Base-by-base conservation (phyloP, 164 flowering plant species). In the Liquidambar formosana region DNA sequence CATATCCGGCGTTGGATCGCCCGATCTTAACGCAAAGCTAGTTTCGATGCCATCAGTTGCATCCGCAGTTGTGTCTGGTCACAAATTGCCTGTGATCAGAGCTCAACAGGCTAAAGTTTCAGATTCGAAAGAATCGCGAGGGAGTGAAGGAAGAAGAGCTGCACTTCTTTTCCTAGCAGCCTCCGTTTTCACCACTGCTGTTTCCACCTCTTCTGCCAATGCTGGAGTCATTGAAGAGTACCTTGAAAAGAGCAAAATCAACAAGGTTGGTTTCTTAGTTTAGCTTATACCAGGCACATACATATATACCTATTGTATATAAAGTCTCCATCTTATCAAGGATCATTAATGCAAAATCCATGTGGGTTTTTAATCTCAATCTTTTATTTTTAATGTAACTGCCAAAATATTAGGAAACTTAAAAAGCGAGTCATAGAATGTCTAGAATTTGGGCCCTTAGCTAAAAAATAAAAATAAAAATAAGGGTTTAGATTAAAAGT, bases 191-290 rank as follows among this genome's bases (percentile, higher is more conserved):
- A 65, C 93, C 23, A 60, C 86, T 48, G 83, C 92, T 41, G 76
- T 79, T 63, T 65, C 88, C 22, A 49, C 84, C 21, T 79, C 96
- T 13, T 73, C 82, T 43, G 97, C 96, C 57, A 84, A 83, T 59
- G 97, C 99, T 28, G 89, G 97, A 0, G 70, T 92, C 82, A 79
- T 95, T 27, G 99, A 95, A 0, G 94, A 88, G 3, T 91, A 89
- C 77, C 87, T 95, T 23, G 99, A 95, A 75, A 95, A 75, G 83
- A 92, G 97, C 90, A 88, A 92, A 73, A 85, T 84, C 26, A 95
- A 95, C 93, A 91, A 95, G 97, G 99, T 95, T 15, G 27, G 52
- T 63, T 69, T 61, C 28, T 2, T 12, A 57, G 5, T 8, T 6
- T 2, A 5, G 18, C 13, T 27, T 54, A 0, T n/a, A n/a, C n/a